phyloP scores from a whole-genome alignment of 2,329 filamentous ascomycete genomes.

The Botrytis porri region DNA sequence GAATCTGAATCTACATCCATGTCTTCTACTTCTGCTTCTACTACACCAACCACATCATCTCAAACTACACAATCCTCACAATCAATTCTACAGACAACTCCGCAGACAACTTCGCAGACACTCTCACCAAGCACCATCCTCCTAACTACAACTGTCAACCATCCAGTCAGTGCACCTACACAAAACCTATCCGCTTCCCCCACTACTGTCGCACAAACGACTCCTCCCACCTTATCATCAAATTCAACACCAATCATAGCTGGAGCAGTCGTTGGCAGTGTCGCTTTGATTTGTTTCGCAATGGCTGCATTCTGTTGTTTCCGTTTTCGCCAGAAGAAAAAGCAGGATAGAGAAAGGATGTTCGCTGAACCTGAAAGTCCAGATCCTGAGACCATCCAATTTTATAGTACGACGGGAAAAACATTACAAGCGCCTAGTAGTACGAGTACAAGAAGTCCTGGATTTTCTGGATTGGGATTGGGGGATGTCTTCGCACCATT shows the following conservation, averaged over 20 bases:
- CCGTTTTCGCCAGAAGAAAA: constrained; percentile 14
- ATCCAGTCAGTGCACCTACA: background rate
- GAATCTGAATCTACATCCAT: too few species aligned
- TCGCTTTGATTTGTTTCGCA: constrained; percentile 6
- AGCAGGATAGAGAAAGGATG: constrained; percentile 3
- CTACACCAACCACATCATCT: background rate
- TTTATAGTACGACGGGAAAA: constrained; percentile 15
- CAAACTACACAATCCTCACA: background rate
- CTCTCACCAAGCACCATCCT: background rate
- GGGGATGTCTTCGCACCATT: constrained; percentile 10
- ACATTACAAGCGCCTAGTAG: background rate
- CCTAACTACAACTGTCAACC: background rate
- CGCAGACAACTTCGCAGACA: background rate
- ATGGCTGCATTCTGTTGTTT: constrained; percentile 15
- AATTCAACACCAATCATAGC: constrained; percentile 9
- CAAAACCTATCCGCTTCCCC: background rate
- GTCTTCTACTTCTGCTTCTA: background rate
- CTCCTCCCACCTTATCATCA: background rate
- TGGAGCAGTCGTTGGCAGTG: background rate
- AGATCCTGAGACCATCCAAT: background rate
- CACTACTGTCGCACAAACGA: background rate
- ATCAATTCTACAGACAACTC: constrained; percentile 6
- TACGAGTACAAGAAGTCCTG: background rate
- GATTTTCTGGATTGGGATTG: background rate
- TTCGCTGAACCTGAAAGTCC: constrained; percentile 2